Evolutionary conservation across 2,329 filamentous ascomycete genomes (phyloP), one percentile per base, ranked within the genome.

Genomic region (Botrytis galanthina): DNA sequence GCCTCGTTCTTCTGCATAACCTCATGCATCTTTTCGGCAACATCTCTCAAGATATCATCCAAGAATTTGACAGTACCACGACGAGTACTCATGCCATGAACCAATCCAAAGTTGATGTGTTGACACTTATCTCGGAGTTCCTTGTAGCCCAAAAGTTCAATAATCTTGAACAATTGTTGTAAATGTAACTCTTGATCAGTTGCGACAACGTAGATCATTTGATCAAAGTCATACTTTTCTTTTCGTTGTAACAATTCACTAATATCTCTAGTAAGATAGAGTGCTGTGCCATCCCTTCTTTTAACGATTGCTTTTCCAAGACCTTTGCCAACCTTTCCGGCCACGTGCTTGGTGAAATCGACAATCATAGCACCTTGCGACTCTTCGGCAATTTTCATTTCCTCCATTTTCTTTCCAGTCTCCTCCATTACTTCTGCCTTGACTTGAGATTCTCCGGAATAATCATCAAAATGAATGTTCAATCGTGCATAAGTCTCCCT

Each of bases 21-120:
- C 75, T 97, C 93, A 86, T 98, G 95, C 96, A 99, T 99, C 84
- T 95, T 93, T 72, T 98, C 95, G 79, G 90, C 91, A 12, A 97
- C 94, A 78, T 95, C 92, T 59, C 88, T 86, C 73, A 95, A 86
- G 78, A 94, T 93, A 78, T 93, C 91, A 78, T 86, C 86, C 59
- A 89, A 81, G 84, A 93, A 93, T 82, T 92, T 92, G 78, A 94
- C 92, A 0, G 91, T 94, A 75, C 91, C 91, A 81, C 87, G 90
- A 77, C 88, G 89, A 76, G 89, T 93, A 83, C 86, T 91, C 91
- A 91, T 92, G 71, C 88, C 92, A 72, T 90, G 85, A 0, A 92
- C 90, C 78, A 93, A 85, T 60, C 90, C 92, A 79, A 94, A 94
- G 83, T 92, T 93, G 82, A 94, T 87, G 80, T 94, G 92, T 80